A percentile compares a stretch with the other conserved stretches of the same genome.
These are phyloP conservation scores for Lanmaoa pseudosensibilis DNA, from an alignment of 768 basidiomycete genomes.

Conservation along the genomic window DNA sequence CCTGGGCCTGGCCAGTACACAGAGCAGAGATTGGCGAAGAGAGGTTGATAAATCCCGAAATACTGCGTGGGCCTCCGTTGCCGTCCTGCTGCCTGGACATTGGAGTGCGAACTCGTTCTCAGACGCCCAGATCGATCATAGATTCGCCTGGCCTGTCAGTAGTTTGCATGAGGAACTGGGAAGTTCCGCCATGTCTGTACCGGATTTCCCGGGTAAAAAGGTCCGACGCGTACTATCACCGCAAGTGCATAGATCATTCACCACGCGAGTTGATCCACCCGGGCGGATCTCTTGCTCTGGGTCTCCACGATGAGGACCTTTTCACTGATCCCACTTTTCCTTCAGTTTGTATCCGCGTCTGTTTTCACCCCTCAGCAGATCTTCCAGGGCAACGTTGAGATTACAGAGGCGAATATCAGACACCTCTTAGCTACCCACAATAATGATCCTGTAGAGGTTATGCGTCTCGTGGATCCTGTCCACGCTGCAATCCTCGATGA, in stretches of 20 bases:
- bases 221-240: neutral
- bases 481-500: slow-evolving; percentile 15
- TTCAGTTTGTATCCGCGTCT: neutral
- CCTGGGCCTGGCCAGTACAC: too few relatives aligned
- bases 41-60: neutral
- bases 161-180: neutral
- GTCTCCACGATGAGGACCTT: neutral
- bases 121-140: too few relatives aligned
- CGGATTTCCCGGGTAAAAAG: neutral
- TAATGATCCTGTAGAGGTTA: slow-evolving; percentile 16
- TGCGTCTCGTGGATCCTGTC: slow-evolving; percentile 14
- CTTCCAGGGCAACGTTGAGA: neutral
- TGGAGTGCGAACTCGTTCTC: neutral
- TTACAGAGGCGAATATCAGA: neutral
- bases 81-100: too few relatives aligned
- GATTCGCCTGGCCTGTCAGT: neutral
- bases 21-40: too few relatives aligned
- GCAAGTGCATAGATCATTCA: neutral
- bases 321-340: neutral
- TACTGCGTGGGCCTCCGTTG: too few relatives aligned
- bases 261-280: neutral
- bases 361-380: neutral
- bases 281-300: neutral
- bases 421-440: slow-evolving; percentile 5
- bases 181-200: neutral